phyloP scores from a whole-genome alignment of 305 asterid genomes.

The Fraxinus floribunda region DNA sequence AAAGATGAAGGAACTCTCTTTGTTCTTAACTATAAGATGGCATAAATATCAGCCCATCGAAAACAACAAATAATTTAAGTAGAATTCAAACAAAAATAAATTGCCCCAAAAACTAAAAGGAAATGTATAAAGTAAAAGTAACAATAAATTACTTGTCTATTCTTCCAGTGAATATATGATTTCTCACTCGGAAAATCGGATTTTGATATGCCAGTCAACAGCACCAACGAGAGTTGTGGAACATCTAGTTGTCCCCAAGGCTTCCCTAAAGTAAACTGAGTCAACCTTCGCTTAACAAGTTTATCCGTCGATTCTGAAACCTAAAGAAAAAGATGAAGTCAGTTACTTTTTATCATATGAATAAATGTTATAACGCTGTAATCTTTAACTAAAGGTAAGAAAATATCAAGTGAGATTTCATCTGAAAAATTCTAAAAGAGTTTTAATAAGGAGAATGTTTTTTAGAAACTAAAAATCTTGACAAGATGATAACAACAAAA shows the following conservation, averaged over 20 bases:
- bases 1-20: neutral
- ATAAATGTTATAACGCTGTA: neutral
- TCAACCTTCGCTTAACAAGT: conserved; percentile 61
- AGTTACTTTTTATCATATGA: conserved; percentile 27
- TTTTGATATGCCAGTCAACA: conserved; percentile 68
- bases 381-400: neutral
- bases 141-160: conserved; percentile 65
- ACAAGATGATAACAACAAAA: neutral
- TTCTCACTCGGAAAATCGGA: conserved; percentile 77
- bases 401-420: neutral
- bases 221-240: conserved; percentile 75
- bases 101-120: conserved; percentile 18
- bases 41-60: conserved; percentile 6
- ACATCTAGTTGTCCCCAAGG: conserved; percentile 59
- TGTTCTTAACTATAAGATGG: conserved; percentile 20
- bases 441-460: neutral
- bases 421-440: neutral
- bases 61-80: neutral
- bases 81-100: conserved; percentile 27
- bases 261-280: conserved; percentile 59
- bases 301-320: conserved; percentile 80
- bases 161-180: conserved; percentile 75
- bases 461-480: neutral
- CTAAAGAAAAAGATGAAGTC: conserved; percentile 41
- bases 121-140: neutral